phyloP scores from a whole-genome alignment of 345 rosid species.

The Boechera stricta region DNA sequence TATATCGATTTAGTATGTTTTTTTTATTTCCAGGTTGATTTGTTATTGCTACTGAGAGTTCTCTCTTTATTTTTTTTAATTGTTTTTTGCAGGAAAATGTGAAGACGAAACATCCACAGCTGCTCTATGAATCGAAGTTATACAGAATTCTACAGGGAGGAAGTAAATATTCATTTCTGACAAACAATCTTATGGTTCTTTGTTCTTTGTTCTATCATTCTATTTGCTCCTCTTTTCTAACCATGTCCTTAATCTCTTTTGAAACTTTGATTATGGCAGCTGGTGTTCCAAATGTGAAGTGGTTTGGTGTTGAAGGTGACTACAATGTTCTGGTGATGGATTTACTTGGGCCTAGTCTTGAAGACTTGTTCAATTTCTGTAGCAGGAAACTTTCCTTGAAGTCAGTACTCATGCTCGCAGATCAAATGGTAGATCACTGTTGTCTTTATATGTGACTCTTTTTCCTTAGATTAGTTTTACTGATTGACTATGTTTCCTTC shows the following conservation, averaged over 20 bases:
- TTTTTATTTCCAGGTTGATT: neutral
- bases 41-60: conserved; percentile 8
- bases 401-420: conserved; percentile 98
- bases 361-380: conserved; percentile 96
- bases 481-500: neutral
- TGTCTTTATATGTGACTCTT: neutral
- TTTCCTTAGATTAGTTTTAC: neutral
- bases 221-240: conserved; percentile 43
- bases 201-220: neutral
- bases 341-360: conserved; percentile 97
- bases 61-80: neutral
- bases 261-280: conserved; percentile 54
- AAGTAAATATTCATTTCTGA: conserved; percentile 52
- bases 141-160: conserved; percentile 94
- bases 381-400: conserved; percentile 90
- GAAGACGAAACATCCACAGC: conserved; percentile 93
- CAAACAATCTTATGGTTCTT: neutral
- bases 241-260: neutral
- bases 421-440: conserved; percentile 75
- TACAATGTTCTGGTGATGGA: conserved; percentile 97
- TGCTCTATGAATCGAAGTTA: conserved; percentile 82
- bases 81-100: conserved; percentile 67
- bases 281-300: conserved; percentile 91
- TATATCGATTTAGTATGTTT: neutral
- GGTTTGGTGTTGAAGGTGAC: conserved; percentile 96